A percentile compares a stretch with the other conserved stretches of the same genome.
Conservation (phyloP, 306 rosid genomes). For the Mimosa pudica region DNA sequence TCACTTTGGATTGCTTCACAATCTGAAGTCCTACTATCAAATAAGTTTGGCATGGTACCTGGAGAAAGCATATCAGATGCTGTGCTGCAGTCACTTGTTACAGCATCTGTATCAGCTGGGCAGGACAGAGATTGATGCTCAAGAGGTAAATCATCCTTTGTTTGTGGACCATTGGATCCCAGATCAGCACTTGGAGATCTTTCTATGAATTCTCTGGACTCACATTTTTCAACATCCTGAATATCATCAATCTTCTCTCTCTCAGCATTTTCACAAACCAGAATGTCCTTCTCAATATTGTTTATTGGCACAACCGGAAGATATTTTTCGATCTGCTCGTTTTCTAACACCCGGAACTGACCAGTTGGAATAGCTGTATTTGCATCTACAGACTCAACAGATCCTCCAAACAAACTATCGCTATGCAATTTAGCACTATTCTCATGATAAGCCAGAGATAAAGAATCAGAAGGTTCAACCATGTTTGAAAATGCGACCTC, state of each 20-base stretch:
- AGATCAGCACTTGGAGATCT: constrained; percentile 42
- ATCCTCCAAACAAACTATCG: constrained; percentile 40
- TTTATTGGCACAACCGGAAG: constrained; percentile 35
- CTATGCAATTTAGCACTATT: constrained; percentile 38
- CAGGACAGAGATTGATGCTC: constrained; percentile 39
- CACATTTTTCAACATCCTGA: constrained; percentile 43
- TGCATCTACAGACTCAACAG: constrained; percentile 41
- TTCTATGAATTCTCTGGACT: constrained; percentile 37
- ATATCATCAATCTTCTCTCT: constrained; percentile 45
- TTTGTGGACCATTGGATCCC: constrained; percentile 46
- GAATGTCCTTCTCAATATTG: constrained; percentile 43
- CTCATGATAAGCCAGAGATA: constrained; percentile 43
- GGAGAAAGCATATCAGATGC: constrained; percentile 45
- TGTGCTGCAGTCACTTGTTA: constrained; percentile 43
- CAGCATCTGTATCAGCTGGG: constrained; percentile 40
- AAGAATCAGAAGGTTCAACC: constrained; percentile 33
- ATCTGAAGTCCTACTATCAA: constrained; percentile 36
- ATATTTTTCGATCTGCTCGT: constrained; percentile 43
- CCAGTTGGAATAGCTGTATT: constrained; percentile 43
- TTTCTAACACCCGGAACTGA: constrained; percentile 39
- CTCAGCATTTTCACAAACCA: constrained; percentile 36
- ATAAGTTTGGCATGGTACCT: constrained; percentile 47
- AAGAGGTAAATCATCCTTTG: constrained; percentile 47
- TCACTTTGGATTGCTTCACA: constrained; percentile 38
- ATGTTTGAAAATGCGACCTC: constrained; percentile 39